These are phyloP conservation scores for Talaromyces trachyspermus DNA, from an alignment of 495 filamentous ascomycete genomes.

Conservation along the genomic window DNA sequence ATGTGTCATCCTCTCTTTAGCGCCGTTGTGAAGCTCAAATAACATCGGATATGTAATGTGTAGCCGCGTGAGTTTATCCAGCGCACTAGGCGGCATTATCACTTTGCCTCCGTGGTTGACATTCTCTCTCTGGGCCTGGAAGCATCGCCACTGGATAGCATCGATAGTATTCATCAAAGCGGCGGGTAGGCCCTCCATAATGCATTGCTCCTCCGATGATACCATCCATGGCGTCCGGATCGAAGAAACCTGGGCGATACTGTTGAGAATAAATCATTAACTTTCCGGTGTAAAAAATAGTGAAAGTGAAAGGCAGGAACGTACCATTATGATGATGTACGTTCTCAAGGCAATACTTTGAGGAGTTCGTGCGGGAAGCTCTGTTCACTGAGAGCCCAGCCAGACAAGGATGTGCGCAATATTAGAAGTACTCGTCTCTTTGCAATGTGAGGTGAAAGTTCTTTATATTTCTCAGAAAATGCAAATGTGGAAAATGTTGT, in stretches of 20 bases:
- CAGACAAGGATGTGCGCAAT: no score
- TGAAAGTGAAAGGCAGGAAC: background rate
- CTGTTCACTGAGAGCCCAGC: no score
- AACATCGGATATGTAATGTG: constrained; percentile 98
- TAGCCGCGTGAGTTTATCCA: constrained; percentile 91
- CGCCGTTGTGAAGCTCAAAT: constrained; percentile 87
- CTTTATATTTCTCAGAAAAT: constrained; percentile 3
- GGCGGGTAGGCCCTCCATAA: constrained; percentile 39
- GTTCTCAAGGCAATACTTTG: background rate
- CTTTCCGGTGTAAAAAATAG: background rate
- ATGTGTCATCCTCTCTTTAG: constrained; percentile 70
- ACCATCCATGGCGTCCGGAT: constrained; percentile 51
- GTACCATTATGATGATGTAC: constrained; percentile 10
- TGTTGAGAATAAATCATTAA: constrained; percentile 21
- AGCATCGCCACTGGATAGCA: constrained; percentile 94
- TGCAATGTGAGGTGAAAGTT: no score
- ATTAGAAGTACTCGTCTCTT: no score
- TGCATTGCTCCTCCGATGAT: constrained; percentile 35
- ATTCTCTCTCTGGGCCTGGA: constrained; percentile 78
- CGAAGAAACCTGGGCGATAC: constrained; percentile 48
- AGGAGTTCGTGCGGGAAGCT: background rate
- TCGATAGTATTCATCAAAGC: constrained; percentile 96
- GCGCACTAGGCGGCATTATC: constrained; percentile 85
- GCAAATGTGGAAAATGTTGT: background rate
- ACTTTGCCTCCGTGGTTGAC: constrained; percentile 97